Conservation (phyloP, 192 early-diverging fungal species). For the Allomyces macrogynus region DNA sequence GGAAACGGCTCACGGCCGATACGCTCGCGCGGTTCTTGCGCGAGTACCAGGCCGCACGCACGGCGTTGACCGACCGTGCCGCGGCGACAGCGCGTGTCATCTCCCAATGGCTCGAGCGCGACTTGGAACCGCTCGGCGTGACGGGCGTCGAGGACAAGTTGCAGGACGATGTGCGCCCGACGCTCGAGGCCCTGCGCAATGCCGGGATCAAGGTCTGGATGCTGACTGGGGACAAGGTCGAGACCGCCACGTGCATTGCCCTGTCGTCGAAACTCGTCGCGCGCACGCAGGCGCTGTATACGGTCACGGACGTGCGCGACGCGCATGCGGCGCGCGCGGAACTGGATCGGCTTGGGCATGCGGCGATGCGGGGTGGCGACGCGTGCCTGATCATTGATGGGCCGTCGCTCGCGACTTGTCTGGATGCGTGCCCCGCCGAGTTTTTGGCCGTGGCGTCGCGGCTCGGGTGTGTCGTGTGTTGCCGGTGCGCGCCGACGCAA, state of each 20-base stretch:
- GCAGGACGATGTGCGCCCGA: conserved; percentile 77
- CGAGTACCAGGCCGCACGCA: conserved; percentile 9
- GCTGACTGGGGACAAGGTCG: conserved; percentile 94
- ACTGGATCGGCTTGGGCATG: neutral
- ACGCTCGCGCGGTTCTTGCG: conserved; percentile 1
- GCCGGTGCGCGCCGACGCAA: conserved; percentile 89
- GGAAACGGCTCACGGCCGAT: conserved; percentile 57
- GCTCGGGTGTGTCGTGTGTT: conserved; percentile 78
- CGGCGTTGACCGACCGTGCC: neutral
- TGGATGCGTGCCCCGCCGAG: conserved; percentile 51
- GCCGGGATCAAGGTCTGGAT: conserved; percentile 91
- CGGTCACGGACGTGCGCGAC: conserved; percentile 20
- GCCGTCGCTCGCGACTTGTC: conserved; percentile 57
- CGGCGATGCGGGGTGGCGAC: neutral
- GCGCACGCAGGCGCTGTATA: conserved; percentile 66
- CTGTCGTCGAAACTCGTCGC: conserved; percentile 77
- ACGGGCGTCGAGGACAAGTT: conserved; percentile 94
- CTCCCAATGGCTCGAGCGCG: conserved; percentile 45
- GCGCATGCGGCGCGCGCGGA: conserved; percentile 10
- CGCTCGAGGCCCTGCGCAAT: conserved; percentile 70
- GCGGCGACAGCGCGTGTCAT: conserved; percentile 40
- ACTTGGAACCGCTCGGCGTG: conserved; percentile 73
- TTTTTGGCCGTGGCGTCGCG: conserved; percentile 56
- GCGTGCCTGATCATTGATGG: conserved; percentile 74
- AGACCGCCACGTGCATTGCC: conserved; percentile 89